Percentiles rank a stretch among this genome's conserved stretches.
Conservation (phyloP, 1,284 basidiomycete genomes). For the Naganishia cerealis region DNA sequence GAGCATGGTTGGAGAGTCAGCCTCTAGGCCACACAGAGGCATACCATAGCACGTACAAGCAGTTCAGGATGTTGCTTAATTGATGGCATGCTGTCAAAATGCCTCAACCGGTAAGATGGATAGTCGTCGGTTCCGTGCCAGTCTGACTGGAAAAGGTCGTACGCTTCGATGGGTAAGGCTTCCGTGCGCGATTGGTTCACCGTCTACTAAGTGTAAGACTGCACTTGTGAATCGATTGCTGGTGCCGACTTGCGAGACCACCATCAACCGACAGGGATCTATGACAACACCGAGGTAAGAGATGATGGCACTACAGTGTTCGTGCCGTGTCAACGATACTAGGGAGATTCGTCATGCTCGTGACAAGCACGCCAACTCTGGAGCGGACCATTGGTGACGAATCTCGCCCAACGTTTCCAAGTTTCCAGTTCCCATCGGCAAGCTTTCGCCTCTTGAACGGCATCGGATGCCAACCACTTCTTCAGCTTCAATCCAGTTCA, state of each 20-base stretch:
- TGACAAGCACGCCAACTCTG: neutral
- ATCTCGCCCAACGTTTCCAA: neutral
- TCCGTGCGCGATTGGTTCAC: neutral
- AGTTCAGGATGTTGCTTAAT: slow-evolving; percentile 28
- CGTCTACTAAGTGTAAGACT: neutral
- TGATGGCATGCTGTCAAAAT: neutral
- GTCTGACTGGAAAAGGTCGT: neutral
- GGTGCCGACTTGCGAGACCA: neutral
- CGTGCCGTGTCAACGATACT: neutral
- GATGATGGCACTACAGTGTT: neutral
- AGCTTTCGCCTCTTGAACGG: neutral
- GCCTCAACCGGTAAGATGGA: neutral
- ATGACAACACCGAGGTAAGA: neutral
- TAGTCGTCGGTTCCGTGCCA: neutral
- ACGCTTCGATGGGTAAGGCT: neutral
- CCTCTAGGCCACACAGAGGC: too few relatives aligned
- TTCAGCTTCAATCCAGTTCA: neutral
- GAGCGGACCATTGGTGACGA: neutral
- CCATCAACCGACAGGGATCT: neutral
- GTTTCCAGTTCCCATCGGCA: too few relatives aligned
- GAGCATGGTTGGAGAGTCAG: neutral
- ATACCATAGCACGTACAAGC: neutral
- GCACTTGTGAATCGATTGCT: neutral
- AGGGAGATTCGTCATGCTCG: neutral
- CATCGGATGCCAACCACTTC: neutral